Evolutionary conservation across 352 stramenopile species (phyloP), one percentile per base, ranked within the genome.

Genomic region (Phytophthora crassamura): DNA sequence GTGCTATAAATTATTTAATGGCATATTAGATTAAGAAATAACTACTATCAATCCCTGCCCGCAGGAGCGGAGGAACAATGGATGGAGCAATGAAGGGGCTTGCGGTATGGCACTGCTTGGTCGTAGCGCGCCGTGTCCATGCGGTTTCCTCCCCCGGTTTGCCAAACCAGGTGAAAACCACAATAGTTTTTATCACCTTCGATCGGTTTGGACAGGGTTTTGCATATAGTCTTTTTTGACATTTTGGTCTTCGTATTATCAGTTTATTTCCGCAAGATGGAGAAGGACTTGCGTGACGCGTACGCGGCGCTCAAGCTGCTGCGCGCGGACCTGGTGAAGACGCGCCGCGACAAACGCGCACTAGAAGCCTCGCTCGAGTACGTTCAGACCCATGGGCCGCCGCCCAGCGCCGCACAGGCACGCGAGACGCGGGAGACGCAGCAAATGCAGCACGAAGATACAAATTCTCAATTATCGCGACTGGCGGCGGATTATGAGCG

Each of bases 221-320:
- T n/a, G n/a, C n/a, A n/a, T n/a, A n/a, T n/a, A n/a, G n/a, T n/a
- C n/a, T n/a, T n/a, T n/a, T n/a, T n/a, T n/a, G n/a, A n/a, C 16
- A 30, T 33, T 41, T 9, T 35, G 15, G 15, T 25, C 28, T 11
- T n/a, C 9, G 41, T 53, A 58, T 55, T 58, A 53, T 57, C 57
- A 67, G 36, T 67, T 66, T 28, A n/a, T n/a, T 7, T 7, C 45
- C 30, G 22, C 9, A 7, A 11, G 11, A 78, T 85, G 70, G 78
- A 87, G 9, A 80, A 80, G 58, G 75, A 88, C 40, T 62, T 87
- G n/a, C 75, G 73, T 36, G 75, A 87, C 46, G 78, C 75, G 3
- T 82, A 77, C 49, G 64, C 67, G n/a, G 73, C 78, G 18, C 66
- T 84, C 10, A 74, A 72, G 64, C 70, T 87, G 46, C 56, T 87